phyloP scores from a whole-genome alignment of 768 basidiomycete species.

The Phylloporus arenicola region DNA sequence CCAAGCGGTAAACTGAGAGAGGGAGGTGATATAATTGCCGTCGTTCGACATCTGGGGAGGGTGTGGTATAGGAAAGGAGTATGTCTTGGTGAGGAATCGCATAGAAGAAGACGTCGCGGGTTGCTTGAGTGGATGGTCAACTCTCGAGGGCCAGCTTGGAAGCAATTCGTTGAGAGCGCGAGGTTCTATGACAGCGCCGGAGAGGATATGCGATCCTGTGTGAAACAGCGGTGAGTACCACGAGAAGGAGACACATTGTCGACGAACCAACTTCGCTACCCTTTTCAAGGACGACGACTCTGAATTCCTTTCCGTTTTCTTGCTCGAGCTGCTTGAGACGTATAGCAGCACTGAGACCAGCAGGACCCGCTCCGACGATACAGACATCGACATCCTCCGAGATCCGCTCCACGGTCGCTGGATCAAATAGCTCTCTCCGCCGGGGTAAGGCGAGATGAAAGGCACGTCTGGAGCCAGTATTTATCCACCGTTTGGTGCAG shows the following conservation, averaged over 20 bases:
- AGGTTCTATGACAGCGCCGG: constrained; percentile 93
- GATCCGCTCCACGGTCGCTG: constrained; percentile 66
- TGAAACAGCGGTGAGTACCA: background rate
- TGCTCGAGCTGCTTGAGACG: constrained; percentile 87
- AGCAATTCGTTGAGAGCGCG: constrained; percentile 86
- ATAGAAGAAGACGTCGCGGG: constrained; percentile 75
- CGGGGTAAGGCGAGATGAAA: constrained; percentile 14
- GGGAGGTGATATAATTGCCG: constrained; percentile 88
- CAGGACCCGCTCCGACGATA: constrained; percentile 94
- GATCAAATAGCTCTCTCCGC: constrained; percentile 42
- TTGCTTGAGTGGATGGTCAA: constrained; percentile 74
- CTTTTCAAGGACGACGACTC: constrained; percentile 95
- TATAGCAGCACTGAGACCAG: constrained; percentile 94
- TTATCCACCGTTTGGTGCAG: constrained; percentile 4
- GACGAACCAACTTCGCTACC: constrained; percentile 84
- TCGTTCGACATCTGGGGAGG: constrained; percentile 96
- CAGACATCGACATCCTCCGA: constrained; percentile 94
- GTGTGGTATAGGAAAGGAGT: constrained; percentile 80
- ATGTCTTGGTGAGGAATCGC: constrained; percentile 72
- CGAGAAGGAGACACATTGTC: background rate
- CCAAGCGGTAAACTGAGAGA: constrained; percentile 88
- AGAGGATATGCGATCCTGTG: constrained; percentile 88
- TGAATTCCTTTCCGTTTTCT: constrained; percentile 71
- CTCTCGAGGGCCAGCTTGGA: constrained; percentile 69
- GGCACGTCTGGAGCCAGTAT: constrained; percentile 7